These are phyloP conservation scores for Taiwanofungus camphoratus DNA, from an alignment of 1,284 basidiomycete genomes.

Conservation along the genomic window DNA sequence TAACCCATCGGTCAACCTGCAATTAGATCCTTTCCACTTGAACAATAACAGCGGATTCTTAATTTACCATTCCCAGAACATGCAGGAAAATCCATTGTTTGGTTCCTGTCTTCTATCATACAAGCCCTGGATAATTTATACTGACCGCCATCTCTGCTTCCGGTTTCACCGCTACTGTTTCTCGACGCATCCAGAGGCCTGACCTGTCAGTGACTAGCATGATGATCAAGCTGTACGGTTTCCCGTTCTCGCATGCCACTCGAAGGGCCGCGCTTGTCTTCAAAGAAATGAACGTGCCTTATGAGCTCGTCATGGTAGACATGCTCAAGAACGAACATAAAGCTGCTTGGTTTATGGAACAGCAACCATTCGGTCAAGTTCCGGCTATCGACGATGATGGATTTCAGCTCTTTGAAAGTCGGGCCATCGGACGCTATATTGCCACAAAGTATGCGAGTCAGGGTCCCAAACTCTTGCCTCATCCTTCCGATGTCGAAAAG, in stretches of 20 bases:
- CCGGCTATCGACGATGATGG: slow-evolving; percentile 55
- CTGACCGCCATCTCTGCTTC: no score
- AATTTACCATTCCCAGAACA: no score
- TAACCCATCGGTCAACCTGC: no score
- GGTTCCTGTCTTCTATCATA: no score
- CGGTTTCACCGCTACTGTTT: no score
- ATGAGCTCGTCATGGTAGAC: slow-evolving; percentile 41
- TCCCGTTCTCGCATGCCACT: slow-evolving; percentile 36
- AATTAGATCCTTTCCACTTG: no score
- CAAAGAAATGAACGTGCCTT: slow-evolving; percentile 47
- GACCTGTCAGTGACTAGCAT: no score
- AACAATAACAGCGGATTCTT: no score
- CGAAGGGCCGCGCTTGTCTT: slow-evolving; percentile 40
- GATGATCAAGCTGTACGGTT: slow-evolving; percentile 48
- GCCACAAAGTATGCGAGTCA: slow-evolving; percentile 36
- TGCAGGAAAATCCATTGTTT: no score
- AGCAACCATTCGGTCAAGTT: slow-evolving; percentile 66
- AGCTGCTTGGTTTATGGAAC: slow-evolving; percentile 32
- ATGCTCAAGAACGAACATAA: slow-evolving; percentile 43
- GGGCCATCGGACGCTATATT: slow-evolving; percentile 48
- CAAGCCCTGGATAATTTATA: no score
- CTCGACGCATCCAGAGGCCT: no score
- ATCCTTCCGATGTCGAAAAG: slow-evolving; percentile 25
- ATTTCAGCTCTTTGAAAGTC: slow-evolving; percentile 43
- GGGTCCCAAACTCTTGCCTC: slow-evolving; percentile 24